Conservation (phyloP, 2,329 filamentous ascomycete species). For the Ophiosphaerella narmari region DNA sequence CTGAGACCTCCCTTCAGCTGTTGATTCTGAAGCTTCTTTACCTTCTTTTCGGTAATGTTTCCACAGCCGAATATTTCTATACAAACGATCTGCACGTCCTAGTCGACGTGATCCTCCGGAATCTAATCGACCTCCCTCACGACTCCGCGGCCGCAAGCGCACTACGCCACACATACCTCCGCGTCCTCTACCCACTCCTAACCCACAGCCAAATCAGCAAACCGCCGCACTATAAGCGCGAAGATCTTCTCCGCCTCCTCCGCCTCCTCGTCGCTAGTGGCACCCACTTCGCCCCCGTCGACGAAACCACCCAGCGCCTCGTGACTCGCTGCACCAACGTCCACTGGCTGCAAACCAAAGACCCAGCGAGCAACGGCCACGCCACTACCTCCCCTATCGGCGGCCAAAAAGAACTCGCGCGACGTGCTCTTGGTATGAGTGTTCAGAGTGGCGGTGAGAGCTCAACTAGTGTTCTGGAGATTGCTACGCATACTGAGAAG, state of each 20-base stretch:
- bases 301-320: slow-evolving; percentile 78
- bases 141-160: slow-evolving; percentile 61
- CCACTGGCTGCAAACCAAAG: slow-evolving; percentile 62
- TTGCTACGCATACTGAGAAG: slow-evolving; percentile 47
- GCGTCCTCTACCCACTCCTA: slow-evolving; percentile 87
- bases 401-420: slow-evolving; percentile 45
- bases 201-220: slow-evolving; percentile 88
- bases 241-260: slow-evolving; percentile 79
- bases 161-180: slow-evolving; percentile 89
- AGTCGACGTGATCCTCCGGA: slow-evolving; percentile 93
- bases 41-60: slow-evolving; percentile 87
- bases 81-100: slow-evolving; percentile 95
- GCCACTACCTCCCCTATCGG: slow-evolving; percentile 27
- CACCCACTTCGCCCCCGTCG: slow-evolving; percentile 77
- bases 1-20: slow-evolving; percentile 89
- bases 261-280: slow-evolving; percentile 68
- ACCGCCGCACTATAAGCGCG: slow-evolving; percentile 87
- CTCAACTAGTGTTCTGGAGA: slow-evolving; percentile 44
- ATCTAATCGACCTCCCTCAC: slow-evolving; percentile 91
- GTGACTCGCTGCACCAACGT: slow-evolving; percentile 76
- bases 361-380: slow-evolving; percentile 17
- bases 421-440: slow-evolving; percentile 47
- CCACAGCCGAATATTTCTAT: slow-evolving; percentile 97
- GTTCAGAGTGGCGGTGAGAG: slow-evolving; percentile 43
- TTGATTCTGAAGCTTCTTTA: slow-evolving; percentile 97